A percentile compares a stretch with the other conserved stretches of the same genome.
Evolutionary conservation across 345 rosid genomes (phyloP).

Genomic region (Brassica incana): DNA sequence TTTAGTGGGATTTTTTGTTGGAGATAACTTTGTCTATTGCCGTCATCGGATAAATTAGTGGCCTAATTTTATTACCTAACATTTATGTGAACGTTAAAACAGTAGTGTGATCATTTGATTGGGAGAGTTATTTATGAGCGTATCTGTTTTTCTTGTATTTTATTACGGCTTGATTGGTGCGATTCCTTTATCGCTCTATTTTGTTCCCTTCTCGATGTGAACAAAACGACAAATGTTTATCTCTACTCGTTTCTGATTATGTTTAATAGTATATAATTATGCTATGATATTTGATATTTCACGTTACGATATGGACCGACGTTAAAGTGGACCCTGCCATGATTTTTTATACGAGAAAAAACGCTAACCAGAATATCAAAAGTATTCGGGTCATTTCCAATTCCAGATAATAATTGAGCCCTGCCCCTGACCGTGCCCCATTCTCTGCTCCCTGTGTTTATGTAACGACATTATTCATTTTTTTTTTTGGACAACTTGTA

Average conservation of each 20-base stretch:
- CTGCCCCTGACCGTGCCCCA: not conserved
- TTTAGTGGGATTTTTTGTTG: not conserved
- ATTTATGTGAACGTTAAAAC: not conserved
- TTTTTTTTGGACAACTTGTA: no score
- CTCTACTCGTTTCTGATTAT: constrained; percentile 11
- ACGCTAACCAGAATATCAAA: not conserved
- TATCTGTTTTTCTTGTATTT: constrained; percentile 9
- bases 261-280: constrained; percentile 9
- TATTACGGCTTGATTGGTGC: constrained; percentile 35
- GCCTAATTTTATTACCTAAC: not conserved
- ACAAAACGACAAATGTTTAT: constrained; percentile 28
- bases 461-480: not conserved
- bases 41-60: not conserved
- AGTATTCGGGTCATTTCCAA: not conserved
- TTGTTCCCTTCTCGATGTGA: not conserved
- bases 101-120: not conserved
- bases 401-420: constrained; percentile 1
- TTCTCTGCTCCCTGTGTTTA: not conserved
- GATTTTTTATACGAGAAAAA: not conserved
- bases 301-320: constrained; percentile 29
- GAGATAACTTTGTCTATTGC: not conserved
- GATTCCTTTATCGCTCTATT: constrained; percentile 9
- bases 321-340: constrained; percentile 20
- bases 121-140: not conserved
- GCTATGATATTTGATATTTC: constrained; percentile 1